Evolutionary conservation across 139 green algal genomes (phyloP), one percentile per base, ranked within the genome.

Genomic region (Chlorella sp.): DNA sequence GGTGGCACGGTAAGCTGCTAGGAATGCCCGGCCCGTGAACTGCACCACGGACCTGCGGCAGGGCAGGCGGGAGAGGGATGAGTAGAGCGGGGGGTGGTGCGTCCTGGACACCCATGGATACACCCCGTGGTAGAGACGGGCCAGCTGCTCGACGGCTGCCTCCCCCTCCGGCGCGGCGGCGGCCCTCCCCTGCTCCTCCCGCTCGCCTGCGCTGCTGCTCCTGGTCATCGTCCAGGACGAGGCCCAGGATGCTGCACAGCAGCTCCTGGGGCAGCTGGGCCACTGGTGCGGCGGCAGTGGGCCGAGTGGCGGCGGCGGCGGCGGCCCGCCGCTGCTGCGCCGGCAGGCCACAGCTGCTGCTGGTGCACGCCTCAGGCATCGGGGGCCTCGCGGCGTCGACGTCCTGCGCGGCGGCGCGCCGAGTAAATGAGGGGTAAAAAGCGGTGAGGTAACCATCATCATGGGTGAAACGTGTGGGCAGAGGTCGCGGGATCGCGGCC

Each of bases 21-120:
- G 76, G 36, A 63, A 82, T 11, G 26, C 18, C 5, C n/a, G 12
- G 17, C 76, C 57, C 13, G 57, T 63, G 57, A 73, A 72, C 76
- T 82, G 76, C 17, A 71, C 26, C 36, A 82, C 57, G 3, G 56
- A 60, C 36, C 76, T 82, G 76, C 51, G 51, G 51, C 76, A 62
- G 57, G 4, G 60, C 13, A 6, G 13, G 30, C 21, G 21, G 34
- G 68, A 39, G 65, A 13, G 25, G 62, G 3, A 11, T 3, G 62
- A 26, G 25, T 26, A 32, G 17, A 34, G 62, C 62, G 16, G 62
- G 62, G 23, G 62, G n/a, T n/a, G n/a, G n/a, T n/a, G n/a, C n/a
- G n/a, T n/a, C n/a, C n/a, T n/a, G n/a, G n/a, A n/a, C n/a, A n/a
- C n/a, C 11, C 44, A 9, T 60, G 51, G 51, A 60, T 60, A 60